A percentile compares a stretch with the other conserved stretches of the same genome.
Conservation (phyloP, 768 basidiomycete species). For the Hortiboletus campestris region DNA sequence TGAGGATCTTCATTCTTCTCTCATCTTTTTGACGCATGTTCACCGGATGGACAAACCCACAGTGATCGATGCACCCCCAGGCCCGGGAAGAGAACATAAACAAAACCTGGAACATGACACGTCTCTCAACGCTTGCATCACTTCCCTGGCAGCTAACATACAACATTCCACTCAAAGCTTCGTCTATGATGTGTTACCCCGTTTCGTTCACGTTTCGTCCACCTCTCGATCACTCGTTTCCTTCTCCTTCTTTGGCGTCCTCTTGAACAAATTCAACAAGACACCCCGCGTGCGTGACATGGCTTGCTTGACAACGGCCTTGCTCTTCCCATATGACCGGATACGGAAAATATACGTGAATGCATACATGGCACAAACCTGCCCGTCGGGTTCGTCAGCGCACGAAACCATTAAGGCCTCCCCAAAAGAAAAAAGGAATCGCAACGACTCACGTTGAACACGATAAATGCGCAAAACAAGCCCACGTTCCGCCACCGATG, state of each 20-base stretch:
- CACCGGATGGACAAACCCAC: no score
- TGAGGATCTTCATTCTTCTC: no score
- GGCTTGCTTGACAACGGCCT: neutral
- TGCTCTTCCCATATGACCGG: slow-evolving; percentile 23
- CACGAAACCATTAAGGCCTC: neutral
- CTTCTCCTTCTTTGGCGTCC: neutral
- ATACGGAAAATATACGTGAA: slow-evolving; percentile 62
- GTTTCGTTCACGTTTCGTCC: neutral
- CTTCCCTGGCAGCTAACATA: no score
- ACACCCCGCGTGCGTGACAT: neutral
- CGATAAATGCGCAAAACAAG: slow-evolving; percentile 41
- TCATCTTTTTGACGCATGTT: no score
- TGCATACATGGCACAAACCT: slow-evolving; percentile 47
- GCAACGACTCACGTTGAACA: slow-evolving; percentile 41
- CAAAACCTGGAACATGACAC: no score
- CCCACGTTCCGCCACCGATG: slow-evolving; percentile 49
- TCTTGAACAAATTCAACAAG: neutral
- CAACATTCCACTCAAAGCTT: no score
- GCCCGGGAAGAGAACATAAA: no score
- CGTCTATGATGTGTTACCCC: no score
- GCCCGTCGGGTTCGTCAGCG: neutral
- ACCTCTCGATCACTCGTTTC: neutral
- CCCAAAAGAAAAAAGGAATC: neutral
- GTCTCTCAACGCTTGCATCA: no score
- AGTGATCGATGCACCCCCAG: no score